phyloP scores from a whole-genome alignment of 2,329 filamentous ascomycete genomes.

The Xenoacremonium recifei region DNA sequence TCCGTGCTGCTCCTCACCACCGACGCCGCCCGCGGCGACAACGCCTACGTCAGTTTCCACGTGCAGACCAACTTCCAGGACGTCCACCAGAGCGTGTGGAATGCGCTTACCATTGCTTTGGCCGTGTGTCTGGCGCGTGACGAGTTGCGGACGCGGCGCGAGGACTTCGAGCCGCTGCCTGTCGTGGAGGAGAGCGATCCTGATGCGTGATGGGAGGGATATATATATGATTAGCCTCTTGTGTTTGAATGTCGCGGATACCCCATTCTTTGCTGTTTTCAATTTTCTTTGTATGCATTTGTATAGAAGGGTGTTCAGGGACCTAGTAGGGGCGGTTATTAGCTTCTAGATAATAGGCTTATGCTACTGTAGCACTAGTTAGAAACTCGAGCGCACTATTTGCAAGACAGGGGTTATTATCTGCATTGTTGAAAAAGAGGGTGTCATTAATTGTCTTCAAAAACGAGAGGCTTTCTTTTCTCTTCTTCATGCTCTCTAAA shows the following conservation, averaged over 20 bases:
- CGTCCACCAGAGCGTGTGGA: conserved; percentile 42
- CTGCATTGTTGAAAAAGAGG: too few relatives aligned
- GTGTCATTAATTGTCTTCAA: conserved; percentile 1
- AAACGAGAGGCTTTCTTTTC: conserved; percentile 23
- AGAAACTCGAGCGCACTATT: neutral
- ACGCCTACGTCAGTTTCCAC: conserved; percentile 41
- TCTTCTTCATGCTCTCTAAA: conserved; percentile 23
- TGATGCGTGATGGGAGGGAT: conserved; percentile 29
- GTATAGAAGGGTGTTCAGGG: too few relatives aligned
- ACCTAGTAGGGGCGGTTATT: too few relatives aligned
- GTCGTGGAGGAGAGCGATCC: conserved; percentile 35
- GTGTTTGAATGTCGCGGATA: conserved; percentile 1
- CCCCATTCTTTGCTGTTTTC: neutral
- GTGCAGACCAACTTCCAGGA: conserved; percentile 40
- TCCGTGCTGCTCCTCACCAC: conserved; percentile 39
- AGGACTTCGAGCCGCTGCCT: conserved; percentile 34
- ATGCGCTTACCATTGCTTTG: conserved; percentile 41
- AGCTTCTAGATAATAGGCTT: too few relatives aligned
- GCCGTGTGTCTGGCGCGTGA: conserved; percentile 40
- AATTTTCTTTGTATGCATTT: too few relatives aligned
- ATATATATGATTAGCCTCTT: neutral
- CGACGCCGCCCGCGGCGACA: conserved; percentile 35
- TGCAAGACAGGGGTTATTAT: too few relatives aligned
- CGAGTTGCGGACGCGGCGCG: conserved; percentile 32
- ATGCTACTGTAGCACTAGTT: neutral